Evolutionary conservation across 2,329 filamentous ascomycete genomes (phyloP).

Genomic region (Botrytis fragariae): DNA sequence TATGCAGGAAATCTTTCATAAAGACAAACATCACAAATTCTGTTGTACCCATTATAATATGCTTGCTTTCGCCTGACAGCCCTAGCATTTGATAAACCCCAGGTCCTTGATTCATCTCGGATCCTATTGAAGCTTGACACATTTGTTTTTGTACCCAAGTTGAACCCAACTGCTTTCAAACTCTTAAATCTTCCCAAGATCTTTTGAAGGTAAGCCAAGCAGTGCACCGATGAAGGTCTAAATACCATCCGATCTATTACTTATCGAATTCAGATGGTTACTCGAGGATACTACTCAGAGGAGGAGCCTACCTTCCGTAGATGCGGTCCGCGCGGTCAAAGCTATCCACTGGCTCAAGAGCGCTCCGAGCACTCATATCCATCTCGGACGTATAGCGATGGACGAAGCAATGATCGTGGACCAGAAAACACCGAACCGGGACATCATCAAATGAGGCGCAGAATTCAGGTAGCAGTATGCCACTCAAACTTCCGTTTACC

Average conservation of each 20-base stretch:
- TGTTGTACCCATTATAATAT: slow-evolving; percentile 29
- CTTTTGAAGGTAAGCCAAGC: slow-evolving; percentile 17
- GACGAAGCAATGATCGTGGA: slow-evolving; percentile 27
- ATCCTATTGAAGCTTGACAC: slow-evolving; percentile 22
- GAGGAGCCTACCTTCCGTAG: slow-evolving; percentile 33
- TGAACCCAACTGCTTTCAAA: slow-evolving; percentile 13
- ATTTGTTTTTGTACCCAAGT: slow-evolving; percentile 23
- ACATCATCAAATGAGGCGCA: slow-evolving; percentile 36
- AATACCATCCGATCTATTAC: slow-evolving; percentile 11
- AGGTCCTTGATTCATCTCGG: slow-evolving; percentile 19
- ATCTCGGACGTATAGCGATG: slow-evolving; percentile 29
- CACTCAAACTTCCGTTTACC: slow-evolving; percentile 20
- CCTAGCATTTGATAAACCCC: slow-evolving; percentile 23
- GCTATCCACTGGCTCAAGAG: slow-evolving; percentile 34
- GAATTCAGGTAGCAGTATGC: slow-evolving; percentile 53
- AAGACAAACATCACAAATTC: slow-evolving; percentile 26
- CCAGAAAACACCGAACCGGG: slow-evolving; percentile 30
- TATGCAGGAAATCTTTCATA: slow-evolving; percentile 7
- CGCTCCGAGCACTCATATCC: slow-evolving; percentile 21
- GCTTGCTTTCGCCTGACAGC: slow-evolving; percentile 25
- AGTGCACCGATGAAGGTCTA: background rate
- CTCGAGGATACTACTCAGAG: slow-evolving; percentile 29
- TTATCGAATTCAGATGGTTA: slow-evolving; percentile 22
- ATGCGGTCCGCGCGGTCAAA: slow-evolving; percentile 27
- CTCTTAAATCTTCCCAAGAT: background rate